Conservation (phyloP, 768 basidiomycete species). For the Termitomyces sp. region DNA sequence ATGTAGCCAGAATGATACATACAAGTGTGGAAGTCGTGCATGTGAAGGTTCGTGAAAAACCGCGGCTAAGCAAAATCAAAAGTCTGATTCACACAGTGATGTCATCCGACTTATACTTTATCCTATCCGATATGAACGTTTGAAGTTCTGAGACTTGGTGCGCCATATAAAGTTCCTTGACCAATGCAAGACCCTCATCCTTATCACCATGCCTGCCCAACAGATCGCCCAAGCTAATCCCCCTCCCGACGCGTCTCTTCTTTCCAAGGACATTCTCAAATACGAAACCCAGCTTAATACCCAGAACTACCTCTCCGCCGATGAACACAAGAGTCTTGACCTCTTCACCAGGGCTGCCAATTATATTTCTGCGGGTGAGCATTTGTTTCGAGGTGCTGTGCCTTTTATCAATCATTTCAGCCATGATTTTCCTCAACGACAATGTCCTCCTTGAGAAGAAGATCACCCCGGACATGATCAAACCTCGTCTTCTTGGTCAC, state of each 20-base stretch:
- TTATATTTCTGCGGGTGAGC: conserved; percentile 65
- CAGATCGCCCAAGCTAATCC: conserved; percentile 57
- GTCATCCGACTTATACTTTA: not conserved
- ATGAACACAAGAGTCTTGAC: conserved; percentile 47
- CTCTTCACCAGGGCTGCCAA: conserved; percentile 58
- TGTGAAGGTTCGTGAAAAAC: not conserved
- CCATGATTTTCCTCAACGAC: conserved; percentile 80
- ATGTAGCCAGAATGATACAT: not conserved
- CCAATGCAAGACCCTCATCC: not conserved
- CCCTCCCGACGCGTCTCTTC: conserved; percentile 60
- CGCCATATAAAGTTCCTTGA: not conserved
- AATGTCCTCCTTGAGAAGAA: conserved; percentile 63
- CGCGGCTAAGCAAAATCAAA: too few species aligned
- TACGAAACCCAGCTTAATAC: conserved; percentile 43
- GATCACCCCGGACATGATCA: conserved; percentile 66
- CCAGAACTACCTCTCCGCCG: conserved; percentile 37
- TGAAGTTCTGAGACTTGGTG: not conserved
- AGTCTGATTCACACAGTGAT: not conserved
- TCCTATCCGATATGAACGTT: not conserved
- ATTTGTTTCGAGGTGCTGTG: not conserved
- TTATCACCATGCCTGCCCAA: conserved; percentile 47
- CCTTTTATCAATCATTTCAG: conserved; percentile 25
- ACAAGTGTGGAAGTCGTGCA: not conserved
- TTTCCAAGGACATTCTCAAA: conserved; percentile 53
- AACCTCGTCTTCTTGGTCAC: conserved; percentile 75